Base-by-base conservation (phyloP, 495 filamentous ascomycete genomes). In the Penicillium angulare region DNA sequence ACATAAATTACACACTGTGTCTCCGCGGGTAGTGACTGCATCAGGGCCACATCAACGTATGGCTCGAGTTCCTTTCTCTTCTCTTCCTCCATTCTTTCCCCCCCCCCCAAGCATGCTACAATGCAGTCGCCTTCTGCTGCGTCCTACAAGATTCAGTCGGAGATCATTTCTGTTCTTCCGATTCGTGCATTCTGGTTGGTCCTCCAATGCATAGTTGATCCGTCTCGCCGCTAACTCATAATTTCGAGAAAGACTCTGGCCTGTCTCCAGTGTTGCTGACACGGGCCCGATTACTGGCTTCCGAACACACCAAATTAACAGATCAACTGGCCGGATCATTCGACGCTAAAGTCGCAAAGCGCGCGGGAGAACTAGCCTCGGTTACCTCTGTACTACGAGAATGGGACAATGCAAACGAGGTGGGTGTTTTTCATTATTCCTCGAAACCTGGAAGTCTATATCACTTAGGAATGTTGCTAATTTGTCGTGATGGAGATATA, bases 331-430 rank as follows among this genome's bases (percentile, higher is more conserved):
- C 71, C 35, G 66, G 77, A 31, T 73, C 79, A 44, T 98, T 91
- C 63, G 87, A 96, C 61, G 62, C 79, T 0, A 82, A 81, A 52
- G 73, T 79, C 3, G 89, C 90, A 4, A 93, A 88, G 70, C 82
- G 87, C 52, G 72, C 84, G 2, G 91, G 92, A 36, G 88, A 95
- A 64, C 68, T 95, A 33, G 77, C 81, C 23, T 68, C 75, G n/a
- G 79, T 95, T 7, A 79, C 83, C 26, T 65, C 71, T 20, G 85
- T 88, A 1, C 63, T 96, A 51, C 81, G 79, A 57, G 82, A 90
- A 64, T 93, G 75, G 76, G 69, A 76, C 34, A 54, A 60, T 27
- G 66, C 69, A 17, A 74, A 72, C 38, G 68, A 77, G 50, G 75
- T 80, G 38, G 43, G 52, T 20, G 22, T 31, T 6, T 31, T 31